Evolutionary conservation across 2,329 filamentous ascomycete genomes (phyloP), one percentile per base, ranked within the genome.

Genomic region (Trichoderma breve): DNA sequence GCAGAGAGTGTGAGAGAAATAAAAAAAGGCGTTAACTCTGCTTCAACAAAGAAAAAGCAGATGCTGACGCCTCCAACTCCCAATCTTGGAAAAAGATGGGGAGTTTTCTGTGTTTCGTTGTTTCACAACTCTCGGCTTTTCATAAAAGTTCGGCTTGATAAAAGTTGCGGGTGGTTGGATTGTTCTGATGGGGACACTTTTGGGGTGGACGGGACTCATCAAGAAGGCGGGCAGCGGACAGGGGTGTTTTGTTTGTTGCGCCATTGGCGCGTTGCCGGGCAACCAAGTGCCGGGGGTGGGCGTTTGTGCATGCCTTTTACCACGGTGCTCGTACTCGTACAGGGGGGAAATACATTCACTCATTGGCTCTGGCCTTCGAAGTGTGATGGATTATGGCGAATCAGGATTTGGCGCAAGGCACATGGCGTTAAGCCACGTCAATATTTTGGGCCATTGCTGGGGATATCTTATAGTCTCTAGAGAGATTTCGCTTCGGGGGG

Each of bases 171-270:
- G 70, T 28, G 64, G 71, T 68, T 60, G 57, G 57, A 53, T 53
- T 32, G 18, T 58, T 58, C 53, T 28, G 51, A 53, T 62, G 71
- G 65, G 71, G 71, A 69, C 57, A 28, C 32, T 8, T 61, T 70
- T 70, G 70, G 66, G 32, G 67, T 36, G 58, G 58, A 51, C 53
- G 67, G 67, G 71, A 36, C 66, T 72, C 71, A 60, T 72, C 66
- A 72, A 62, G 63, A 70, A 72, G 58, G 71, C 61, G 60, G 67
- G 32, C 34, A 18, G 51, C 36, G n/a, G 64, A 62, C 58, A 61
- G 60, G 71, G 71, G 71, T 55, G 30, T 71, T 39, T 72, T 71
- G 66, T 72, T 72, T 72, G 71, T 65, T 65, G 71, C 67, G 55
- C 66, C 64, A 69, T 9, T 9, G 51, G 26, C 12, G 67, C 7